phyloP scores from a whole-genome alignment of 352 stramenopile genomes.

The Plasmopara viticola region DNA sequence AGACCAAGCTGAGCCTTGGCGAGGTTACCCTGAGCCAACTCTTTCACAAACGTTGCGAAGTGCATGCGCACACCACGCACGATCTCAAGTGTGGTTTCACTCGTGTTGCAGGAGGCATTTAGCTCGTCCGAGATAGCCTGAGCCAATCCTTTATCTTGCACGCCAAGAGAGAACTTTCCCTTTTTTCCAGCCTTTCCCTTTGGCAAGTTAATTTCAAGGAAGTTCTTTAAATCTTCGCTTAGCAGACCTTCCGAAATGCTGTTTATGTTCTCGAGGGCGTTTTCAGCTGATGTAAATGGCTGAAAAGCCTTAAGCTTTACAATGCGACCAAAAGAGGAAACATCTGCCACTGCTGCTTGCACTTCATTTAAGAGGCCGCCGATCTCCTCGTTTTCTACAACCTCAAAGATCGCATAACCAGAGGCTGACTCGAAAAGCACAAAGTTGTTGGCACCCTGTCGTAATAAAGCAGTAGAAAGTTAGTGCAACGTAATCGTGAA shows the following conservation, averaged over 20 bases:
- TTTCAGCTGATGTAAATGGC: conserved; percentile 98
- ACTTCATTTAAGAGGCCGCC: conserved; percentile 81
- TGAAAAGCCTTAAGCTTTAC: conserved; percentile 99
- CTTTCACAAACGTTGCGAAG: conserved; percentile 97
- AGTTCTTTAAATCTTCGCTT: conserved; percentile 93
- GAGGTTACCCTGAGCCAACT: conserved; percentile 92
- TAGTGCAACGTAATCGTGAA: conserved; percentile 10
- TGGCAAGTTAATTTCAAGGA: conserved; percentile 99
- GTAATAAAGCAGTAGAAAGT: conserved; percentile 10
- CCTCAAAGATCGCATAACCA: conserved; percentile 98
- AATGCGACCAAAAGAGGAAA: conserved; percentile 93
- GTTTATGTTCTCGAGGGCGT: conserved; percentile 99
- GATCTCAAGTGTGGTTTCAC: conserved; percentile 97
- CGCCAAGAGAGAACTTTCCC: conserved; percentile 83
- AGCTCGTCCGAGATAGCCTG: conserved; percentile 94
- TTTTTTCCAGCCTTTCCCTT: conserved; percentile 93
- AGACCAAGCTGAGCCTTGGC: conserved; percentile 98
- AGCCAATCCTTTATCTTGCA: conserved; percentile 92
- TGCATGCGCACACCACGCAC: conserved; percentile 95
- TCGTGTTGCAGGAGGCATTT: conserved; percentile 92
- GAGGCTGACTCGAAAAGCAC: conserved; percentile 97
- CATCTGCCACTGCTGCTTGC: conserved; percentile 90
- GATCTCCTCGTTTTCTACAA: conserved; percentile 98
- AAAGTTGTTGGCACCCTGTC: conserved; percentile 64
- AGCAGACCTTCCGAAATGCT: conserved; percentile 94